A percentile compares a stretch with the other conserved stretches of the same genome.
Evolutionary conservation across 2,329 filamentous ascomycete genomes (phyloP).

Genomic region (Septoria linicola): DNA sequence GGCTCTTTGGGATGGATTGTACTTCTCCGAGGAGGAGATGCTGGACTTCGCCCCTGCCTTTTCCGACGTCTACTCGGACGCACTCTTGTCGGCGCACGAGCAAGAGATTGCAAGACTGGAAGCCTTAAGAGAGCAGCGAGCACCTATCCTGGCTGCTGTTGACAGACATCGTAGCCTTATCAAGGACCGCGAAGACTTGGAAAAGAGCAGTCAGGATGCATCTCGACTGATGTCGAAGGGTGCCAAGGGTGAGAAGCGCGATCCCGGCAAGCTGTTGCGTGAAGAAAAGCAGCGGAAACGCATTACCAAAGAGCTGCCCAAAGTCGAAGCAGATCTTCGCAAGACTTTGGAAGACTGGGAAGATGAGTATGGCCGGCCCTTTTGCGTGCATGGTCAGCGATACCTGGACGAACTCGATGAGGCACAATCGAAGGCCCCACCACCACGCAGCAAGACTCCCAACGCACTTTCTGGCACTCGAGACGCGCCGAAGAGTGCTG

Average conservation of each 20-base stretch:
- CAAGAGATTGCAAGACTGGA: slow-evolving; percentile 82
- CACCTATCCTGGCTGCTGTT: slow-evolving; percentile 76
- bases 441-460: slow-evolving; percentile 65
- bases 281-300: slow-evolving; percentile 99
- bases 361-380: slow-evolving; percentile 88
- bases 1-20: slow-evolving; percentile 90
- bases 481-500: slow-evolving; percentile 35
- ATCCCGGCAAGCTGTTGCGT: slow-evolving; percentile 86
- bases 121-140: slow-evolving; percentile 78
- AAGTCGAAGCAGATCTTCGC: slow-evolving; percentile 78
- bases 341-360: slow-evolving; percentile 85
- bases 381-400: slow-evolving; percentile 86
- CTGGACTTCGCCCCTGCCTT: slow-evolving; percentile 96
- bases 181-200: slow-evolving; percentile 80
- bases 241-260: slow-evolving; percentile 88
- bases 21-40: slow-evolving; percentile 98
- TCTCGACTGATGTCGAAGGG: slow-evolving; percentile 89
- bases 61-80: slow-evolving; percentile 88
- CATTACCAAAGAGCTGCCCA: slow-evolving; percentile 92
- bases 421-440: slow-evolving; percentile 58
- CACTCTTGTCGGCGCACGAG: slow-evolving; percentile 90
- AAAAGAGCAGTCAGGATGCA: slow-evolving; percentile 90
- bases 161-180: slow-evolving; percentile 81
- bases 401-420: slow-evolving; percentile 83
- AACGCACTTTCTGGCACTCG: slow-evolving; percentile 32